Evolutionary conservation across 2,329 filamentous ascomycete species (phyloP).

Genomic region (Ophiostoma montium): DNA sequence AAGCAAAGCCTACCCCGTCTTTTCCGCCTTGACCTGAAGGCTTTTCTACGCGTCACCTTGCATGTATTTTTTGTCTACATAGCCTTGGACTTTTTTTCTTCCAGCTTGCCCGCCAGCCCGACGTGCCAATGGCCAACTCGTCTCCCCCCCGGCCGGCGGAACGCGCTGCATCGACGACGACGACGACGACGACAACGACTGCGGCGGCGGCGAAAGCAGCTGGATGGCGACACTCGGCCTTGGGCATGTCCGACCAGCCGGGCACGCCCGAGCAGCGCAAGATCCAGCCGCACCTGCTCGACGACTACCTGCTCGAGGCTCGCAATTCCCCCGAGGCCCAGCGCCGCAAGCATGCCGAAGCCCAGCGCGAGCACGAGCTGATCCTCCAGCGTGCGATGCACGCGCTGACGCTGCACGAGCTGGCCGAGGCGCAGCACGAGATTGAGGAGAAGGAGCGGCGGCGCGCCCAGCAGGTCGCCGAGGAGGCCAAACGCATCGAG

Average conservation of each 20-base stretch:
- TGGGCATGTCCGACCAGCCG: conserved; percentile 7
- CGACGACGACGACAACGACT: not conserved
- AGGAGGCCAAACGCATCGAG: conserved; percentile 15
- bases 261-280: not conserved
- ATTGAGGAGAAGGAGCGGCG: conserved; percentile 16
- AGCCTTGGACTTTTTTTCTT: no score
- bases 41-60: no score
- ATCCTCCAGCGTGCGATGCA: conserved; percentile 15
- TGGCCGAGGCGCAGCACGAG: conserved; percentile 15
- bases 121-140: conserved; percentile 17
- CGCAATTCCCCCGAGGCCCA: conserved; percentile 22
- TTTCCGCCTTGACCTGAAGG: no score
- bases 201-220: not conserved
- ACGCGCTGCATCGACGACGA: not conserved
- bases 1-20: no score
- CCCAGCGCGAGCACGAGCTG: conserved; percentile 18
- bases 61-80: no score
- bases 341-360: conserved; percentile 17
- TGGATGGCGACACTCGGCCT: conserved; percentile 4
- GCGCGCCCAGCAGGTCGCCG: conserved; percentile 14
- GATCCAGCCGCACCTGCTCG: not conserved
- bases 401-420: conserved; percentile 14
- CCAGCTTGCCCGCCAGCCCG: not conserved
- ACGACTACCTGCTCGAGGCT: conserved; percentile 17
- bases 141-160: conserved; percentile 15